A percentile compares a stretch with the other conserved stretches of the same genome.
These are phyloP conservation scores for Fomitopsis pulvina DNA, from an alignment of 768 basidiomycete species.

Conservation along the genomic window DNA sequence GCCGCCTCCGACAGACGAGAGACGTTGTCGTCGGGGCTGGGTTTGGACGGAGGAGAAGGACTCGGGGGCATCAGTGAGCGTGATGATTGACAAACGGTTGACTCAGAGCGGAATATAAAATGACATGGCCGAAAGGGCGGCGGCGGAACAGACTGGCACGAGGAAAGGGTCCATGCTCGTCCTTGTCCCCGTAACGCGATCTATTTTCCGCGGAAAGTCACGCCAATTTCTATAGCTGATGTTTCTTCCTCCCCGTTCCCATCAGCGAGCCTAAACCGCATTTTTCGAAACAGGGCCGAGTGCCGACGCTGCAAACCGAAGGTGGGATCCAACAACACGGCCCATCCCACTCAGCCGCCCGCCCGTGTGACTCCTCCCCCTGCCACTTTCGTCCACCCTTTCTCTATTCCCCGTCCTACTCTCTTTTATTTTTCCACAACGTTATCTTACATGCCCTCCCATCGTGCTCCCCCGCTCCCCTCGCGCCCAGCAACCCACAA, in stretches of 20 bases:
- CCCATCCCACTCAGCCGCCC: background rate
- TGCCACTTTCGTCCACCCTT: conserved; percentile 4
- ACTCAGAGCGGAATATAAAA: conserved; percentile 32
- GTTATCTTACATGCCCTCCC: conserved; percentile 2
- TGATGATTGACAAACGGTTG: background rate
- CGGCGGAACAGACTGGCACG: conserved; percentile 62
- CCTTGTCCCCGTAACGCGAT: conserved; percentile 1
- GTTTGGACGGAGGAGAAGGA: conserved; percentile 27
- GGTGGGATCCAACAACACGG: conserved; percentile 8
- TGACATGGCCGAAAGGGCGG: conserved; percentile 35
- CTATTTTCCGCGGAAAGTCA: conserved; percentile 9
- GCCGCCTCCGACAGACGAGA: conserved; percentile 58
- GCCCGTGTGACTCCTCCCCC: conserved; percentile 14
- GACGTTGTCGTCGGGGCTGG: conserved; percentile 32
- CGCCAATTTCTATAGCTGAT: conserved; percentile 5
- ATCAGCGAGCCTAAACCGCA: conserved; percentile 16
- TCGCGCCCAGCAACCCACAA: background rate
- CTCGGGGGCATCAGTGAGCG: conserved; percentile 14
- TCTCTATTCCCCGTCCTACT: conserved; percentile 10
- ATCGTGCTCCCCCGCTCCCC: conserved; percentile 1
- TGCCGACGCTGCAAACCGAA: conserved; percentile 8
- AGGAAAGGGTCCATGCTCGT: conserved; percentile 34
- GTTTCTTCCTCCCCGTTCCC: conserved; percentile 8
- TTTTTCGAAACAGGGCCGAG: conserved; percentile 14
- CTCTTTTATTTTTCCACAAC: conserved; percentile 4